Conservation (phyloP, 1,139 yeast species). For the Tardiomyces depauwii region DNA sequence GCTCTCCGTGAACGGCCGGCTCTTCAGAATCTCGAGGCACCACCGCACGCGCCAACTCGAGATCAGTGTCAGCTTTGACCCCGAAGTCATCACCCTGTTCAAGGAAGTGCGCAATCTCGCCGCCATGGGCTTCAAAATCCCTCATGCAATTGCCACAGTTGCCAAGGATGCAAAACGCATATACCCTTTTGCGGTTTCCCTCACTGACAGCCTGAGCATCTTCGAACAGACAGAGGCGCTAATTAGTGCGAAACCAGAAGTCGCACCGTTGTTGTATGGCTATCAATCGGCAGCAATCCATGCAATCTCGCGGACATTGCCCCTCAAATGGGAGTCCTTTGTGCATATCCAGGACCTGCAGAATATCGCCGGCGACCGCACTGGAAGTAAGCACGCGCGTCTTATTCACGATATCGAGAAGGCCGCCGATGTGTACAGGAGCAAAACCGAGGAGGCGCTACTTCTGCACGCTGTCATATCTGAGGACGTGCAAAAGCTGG, state of each 20-base stretch:
- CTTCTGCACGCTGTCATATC: conserved; percentile 14
- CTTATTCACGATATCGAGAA: conserved; percentile 33
- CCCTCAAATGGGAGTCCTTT: conserved; percentile 46
- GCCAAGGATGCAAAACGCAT: conserved; percentile 38
- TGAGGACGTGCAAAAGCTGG: conserved; percentile 20
- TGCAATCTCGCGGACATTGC: conserved; percentile 23
- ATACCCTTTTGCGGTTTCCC: conserved; percentile 46
- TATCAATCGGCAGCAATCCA: conserved; percentile 28
- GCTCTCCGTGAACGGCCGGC: conserved; percentile 23
- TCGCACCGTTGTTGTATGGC: conserved; percentile 33
- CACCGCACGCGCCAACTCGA: conserved; percentile 10
- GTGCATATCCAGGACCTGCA: conserved; percentile 11
- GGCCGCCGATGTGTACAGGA: conserved; percentile 27
- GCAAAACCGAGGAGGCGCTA: conserved; percentile 24
- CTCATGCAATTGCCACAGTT: conserved; percentile 35
- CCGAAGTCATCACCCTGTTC: conserved; percentile 32
- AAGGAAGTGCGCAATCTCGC: conserved; percentile 45
- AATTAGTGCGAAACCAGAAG: conserved; percentile 28
- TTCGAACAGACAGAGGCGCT: conserved; percentile 17
- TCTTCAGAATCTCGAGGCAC: conserved; percentile 20
- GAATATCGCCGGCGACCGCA: neutral
- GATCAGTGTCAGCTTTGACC: conserved; percentile 40
- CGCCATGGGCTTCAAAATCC: conserved; percentile 48
- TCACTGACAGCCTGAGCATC: conserved; percentile 39
- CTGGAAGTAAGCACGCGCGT: conserved; percentile 33